Conservation (phyloP, 2,329 filamentous ascomycete genomes). For the Talaromyces amestolkiae region DNA sequence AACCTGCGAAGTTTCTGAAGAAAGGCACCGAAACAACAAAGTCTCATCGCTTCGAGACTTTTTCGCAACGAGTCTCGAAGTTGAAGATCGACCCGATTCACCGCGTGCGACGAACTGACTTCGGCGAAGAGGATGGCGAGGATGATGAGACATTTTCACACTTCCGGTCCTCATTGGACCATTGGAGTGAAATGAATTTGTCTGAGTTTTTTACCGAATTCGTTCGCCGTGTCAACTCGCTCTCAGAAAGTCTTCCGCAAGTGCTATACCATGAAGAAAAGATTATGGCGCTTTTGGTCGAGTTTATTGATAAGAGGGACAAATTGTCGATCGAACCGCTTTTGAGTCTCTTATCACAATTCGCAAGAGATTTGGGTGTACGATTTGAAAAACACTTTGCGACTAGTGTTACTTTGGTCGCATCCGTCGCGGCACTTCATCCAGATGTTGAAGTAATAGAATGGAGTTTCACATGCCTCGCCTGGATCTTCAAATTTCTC, state of each 20-base stretch:
- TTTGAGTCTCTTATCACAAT: conserved; percentile 81
- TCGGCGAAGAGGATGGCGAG: conserved; percentile 74
- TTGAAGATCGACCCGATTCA: conserved; percentile 92
- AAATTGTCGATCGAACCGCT: conserved; percentile 80
- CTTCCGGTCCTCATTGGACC: conserved; percentile 75
- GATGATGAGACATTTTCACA: conserved; percentile 77
- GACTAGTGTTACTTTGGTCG: conserved; percentile 69
- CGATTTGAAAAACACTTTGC: conserved; percentile 88
- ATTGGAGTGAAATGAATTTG: conserved; percentile 90
- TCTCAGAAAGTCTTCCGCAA: conserved; percentile 87
- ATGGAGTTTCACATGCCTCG: conserved; percentile 91
- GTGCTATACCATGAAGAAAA: conserved; percentile 85
- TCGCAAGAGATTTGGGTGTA: conserved; percentile 87
- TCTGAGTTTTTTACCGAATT: conserved; percentile 78
- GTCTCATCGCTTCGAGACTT: conserved; percentile 87
- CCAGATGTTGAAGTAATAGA: conserved; percentile 87
- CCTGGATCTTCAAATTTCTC: conserved; percentile 96
- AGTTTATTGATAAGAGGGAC: conserved; percentile 75
- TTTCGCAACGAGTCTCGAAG: conserved; percentile 84
- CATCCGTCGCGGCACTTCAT: conserved; percentile 72
- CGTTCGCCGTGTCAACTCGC: conserved; percentile 67
- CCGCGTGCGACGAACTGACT: conserved; percentile 75
- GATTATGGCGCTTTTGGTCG: conserved; percentile 74
- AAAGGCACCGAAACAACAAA: conserved; percentile 71
- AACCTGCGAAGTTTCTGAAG: conserved; percentile 66